Conservation (phyloP, 2,329 filamentous ascomycete species). For the Lecanicillium sp. region DNA sequence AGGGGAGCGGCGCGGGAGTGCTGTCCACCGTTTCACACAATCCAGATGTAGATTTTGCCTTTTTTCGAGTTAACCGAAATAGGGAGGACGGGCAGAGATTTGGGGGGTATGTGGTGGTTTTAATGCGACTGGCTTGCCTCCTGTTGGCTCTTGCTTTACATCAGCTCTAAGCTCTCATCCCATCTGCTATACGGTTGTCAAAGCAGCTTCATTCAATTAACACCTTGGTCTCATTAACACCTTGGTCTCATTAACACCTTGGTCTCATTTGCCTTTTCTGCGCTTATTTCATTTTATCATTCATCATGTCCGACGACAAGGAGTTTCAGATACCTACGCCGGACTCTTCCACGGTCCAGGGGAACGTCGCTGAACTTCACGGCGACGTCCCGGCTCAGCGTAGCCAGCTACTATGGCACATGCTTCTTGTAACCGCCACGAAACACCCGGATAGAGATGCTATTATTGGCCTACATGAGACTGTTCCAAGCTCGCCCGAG, state of each 20-base stretch:
- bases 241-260: background rate
- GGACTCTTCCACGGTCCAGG: background rate
- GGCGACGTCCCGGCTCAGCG: slow-evolving; percentile 24
- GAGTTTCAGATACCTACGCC: background rate
- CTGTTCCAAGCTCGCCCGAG: background rate
- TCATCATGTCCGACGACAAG: background rate
- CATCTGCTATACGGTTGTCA: no score
- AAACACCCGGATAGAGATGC: slow-evolving; percentile 28
- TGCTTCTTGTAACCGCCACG: slow-evolving; percentile 24
- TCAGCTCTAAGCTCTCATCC: no score
- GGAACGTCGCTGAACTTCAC: slow-evolving; percentile 22
- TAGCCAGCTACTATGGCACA: slow-evolving; percentile 28
- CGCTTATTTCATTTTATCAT: no score
- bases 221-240: background rate
- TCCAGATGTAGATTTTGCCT: background rate
- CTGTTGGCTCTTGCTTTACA: no score
- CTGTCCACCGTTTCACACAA: slow-evolving; percentile 4
- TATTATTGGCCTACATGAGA: slow-evolving; percentile 27
- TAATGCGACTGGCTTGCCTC: no score
- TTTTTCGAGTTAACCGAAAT: background rate
- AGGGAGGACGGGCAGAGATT: no score
- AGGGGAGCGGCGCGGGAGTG: background rate
- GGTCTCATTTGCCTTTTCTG: no score
- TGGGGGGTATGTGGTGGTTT: no score
- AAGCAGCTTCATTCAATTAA: no score